Conservation (phyloP, 208 protist genomes). For the Tritrichomonas foetus region DNA sequence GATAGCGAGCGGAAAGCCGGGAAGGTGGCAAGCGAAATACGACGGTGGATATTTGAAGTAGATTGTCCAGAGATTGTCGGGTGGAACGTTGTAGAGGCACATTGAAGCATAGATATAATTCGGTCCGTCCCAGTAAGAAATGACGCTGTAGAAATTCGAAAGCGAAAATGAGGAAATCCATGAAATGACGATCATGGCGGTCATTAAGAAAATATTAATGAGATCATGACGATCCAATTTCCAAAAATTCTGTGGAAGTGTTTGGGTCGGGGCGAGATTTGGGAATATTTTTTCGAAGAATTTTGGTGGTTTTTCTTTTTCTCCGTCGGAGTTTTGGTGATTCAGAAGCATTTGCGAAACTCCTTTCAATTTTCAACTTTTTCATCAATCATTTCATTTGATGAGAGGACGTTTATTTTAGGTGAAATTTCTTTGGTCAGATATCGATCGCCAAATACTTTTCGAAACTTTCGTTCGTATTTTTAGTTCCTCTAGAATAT, state of each 20-base stretch:
- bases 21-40: slow-evolving; percentile 32
- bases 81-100: neutral
- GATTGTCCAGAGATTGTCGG: neutral
- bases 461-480: too few relatives aligned
- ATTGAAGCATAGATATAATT: neutral
- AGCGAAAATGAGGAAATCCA: neutral
- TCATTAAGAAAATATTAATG: neutral
- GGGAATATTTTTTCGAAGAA: neutral
- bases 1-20: neutral
- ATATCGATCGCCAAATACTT: too few relatives aligned
- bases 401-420: neutral
- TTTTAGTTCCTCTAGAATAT: too few relatives aligned
- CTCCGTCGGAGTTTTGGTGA: neutral
- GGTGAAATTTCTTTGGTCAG: too few relatives aligned
- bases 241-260: neutral
- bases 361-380: neutral
- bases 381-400: neutral
- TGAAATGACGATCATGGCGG: neutral
- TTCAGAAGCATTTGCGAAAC: neutral
- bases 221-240: neutral
- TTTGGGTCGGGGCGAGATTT: neutral
- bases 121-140: slow-evolving; percentile 16
- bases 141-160: neutral
- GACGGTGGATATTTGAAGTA: neutral
- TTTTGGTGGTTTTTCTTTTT: neutral